Evolutionary conservation across 2,329 filamentous ascomycete species (phyloP).

Genomic region (Raffaelea arxii): DNA sequence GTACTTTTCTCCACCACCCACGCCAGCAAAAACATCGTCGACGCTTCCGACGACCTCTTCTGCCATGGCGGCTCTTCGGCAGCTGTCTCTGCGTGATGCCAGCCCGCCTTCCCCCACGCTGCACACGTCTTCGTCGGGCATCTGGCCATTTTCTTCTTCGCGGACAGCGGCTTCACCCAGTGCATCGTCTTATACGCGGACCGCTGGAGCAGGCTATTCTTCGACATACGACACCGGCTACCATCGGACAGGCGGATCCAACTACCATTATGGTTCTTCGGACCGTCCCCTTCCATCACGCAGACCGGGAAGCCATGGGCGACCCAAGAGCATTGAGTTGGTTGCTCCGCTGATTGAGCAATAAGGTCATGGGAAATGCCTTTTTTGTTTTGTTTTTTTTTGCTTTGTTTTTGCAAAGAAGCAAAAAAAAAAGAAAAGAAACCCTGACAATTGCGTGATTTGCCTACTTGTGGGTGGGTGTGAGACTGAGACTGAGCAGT

Average conservation of each 20-base stretch:
- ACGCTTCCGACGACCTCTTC: slow-evolving; percentile 34
- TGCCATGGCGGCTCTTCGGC: slow-evolving; percentile 46
- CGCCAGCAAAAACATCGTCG: slow-evolving; percentile 29
- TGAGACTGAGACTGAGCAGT: too few relatives aligned
- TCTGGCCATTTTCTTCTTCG: slow-evolving; percentile 45
- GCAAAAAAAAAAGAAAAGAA: not conserved
- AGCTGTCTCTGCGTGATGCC: slow-evolving; percentile 41
- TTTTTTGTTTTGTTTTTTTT: not conserved
- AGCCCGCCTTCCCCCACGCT: slow-evolving; percentile 44
- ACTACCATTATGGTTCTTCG: slow-evolving; percentile 33
- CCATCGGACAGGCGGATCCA: slow-evolving; percentile 21
- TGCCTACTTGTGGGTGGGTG: not conserved
- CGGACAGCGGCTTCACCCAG: slow-evolving; percentile 42
- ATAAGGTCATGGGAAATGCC: slow-evolving; percentile 15
- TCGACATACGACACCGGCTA: slow-evolving; percentile 43
- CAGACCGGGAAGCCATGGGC: slow-evolving; percentile 40
- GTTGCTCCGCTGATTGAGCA: slow-evolving; percentile 49
- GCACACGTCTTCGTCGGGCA: slow-evolving; percentile 25
- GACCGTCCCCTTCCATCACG: slow-evolving; percentile 49
- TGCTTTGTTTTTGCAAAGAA: not conserved
- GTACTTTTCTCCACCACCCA: slow-evolving; percentile 44
- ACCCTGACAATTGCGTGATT: not conserved
- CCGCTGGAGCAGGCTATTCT: slow-evolving; percentile 33
- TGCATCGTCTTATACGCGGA: slow-evolving; percentile 40
- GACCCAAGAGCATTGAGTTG: slow-evolving; percentile 54